phyloP scores from a whole-genome alignment of 768 basidiomycete species.

The Boletus barrowsii region DNA sequence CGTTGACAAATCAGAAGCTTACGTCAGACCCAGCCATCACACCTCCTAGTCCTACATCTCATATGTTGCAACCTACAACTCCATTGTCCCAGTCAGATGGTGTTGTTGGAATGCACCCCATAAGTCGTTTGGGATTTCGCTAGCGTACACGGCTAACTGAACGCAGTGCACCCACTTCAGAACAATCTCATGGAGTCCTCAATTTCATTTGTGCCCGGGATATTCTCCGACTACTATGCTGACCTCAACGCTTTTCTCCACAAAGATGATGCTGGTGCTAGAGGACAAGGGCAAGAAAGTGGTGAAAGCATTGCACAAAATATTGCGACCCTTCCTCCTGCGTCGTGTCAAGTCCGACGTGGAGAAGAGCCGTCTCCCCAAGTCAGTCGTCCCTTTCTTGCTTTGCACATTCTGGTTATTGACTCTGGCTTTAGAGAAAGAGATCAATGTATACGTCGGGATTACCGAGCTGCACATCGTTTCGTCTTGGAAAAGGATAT shows the following conservation, averaged over 20 bases:
- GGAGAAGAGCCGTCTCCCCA: constrained; percentile 90
- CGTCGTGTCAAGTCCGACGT: constrained; percentile 95
- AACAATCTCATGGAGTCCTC: constrained; percentile 94
- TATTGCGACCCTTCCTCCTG: constrained; percentile 90
- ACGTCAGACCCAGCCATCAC: too few species aligned
- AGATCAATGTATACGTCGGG: constrained; percentile 97
- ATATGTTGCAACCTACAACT: too few species aligned
- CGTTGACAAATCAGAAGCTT: too few species aligned
- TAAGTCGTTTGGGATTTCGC: too few species aligned
- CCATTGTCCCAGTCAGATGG: too few species aligned
- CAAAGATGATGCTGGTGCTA: constrained; percentile 68
- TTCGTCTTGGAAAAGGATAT: constrained; percentile 97
- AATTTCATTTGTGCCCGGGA: constrained; percentile 98
- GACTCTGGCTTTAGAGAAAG: constrained; percentile 65
- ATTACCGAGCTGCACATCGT: constrained; percentile 98
- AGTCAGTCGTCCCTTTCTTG: constrained; percentile 44
- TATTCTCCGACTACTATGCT: constrained; percentile 85
- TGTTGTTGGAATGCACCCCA: too few species aligned
- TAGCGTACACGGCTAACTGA: too few species aligned
- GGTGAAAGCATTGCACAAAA: constrained; percentile 96
- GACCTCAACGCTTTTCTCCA: constrained; percentile 94
- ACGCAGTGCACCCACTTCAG: constrained; percentile 88
- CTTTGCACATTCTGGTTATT: neutral
- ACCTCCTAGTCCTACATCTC: too few species aligned
- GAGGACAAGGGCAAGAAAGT: constrained; percentile 88